Evolutionary conservation across 805 yeast genomes (phyloP), one percentile per base, ranked within the genome.

Genomic region (Lachancea meyersii): DNA sequence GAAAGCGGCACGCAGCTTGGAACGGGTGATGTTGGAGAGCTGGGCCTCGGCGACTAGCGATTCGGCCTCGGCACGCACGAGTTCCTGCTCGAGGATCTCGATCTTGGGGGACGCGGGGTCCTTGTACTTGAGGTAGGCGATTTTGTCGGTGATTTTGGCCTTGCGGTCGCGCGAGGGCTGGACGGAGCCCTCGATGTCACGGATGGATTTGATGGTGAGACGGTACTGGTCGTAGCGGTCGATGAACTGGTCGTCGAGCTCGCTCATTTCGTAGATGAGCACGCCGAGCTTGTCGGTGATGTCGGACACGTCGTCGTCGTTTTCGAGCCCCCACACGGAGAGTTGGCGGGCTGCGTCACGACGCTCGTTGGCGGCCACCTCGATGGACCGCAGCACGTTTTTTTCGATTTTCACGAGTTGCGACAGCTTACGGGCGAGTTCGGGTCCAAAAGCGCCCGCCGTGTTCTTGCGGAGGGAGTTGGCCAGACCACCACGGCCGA

Each of bases 61-160:
- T 69, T 86, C 95, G 43, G 95, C 95, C 69, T 86, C 95, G 30
- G 93, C 93, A 68, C 95, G 76, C 46, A 86, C 95, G 61, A 86
- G 73, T 67, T 86, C 94, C 66, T 86, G 94, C 71, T 86, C 94
- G 62, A 86, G 72, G 44, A 85, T 79, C 43, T 79, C 75, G 51
- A 86, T 80, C 72, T 82, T 84, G 53, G 74, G 87, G 32, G 88
- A 80, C 67, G 80, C 81, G 44, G 94, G 91, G 67, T 82, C 88
- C 70, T 84, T 84, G 73, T 84, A 83, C 68, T 85, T 82, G 67
- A 84, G 71, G 67, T 79, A 77, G 48, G 91, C 93, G 61, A 85
- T 84, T 68, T 83, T 82, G 63, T 85, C 93, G 49, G 91, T 82
- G 57, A 85, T 82, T 67, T 82, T 83, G 57, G 79, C 82, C 72